phyloP scores from a whole-genome alignment of 2,329 filamentous ascomycete species.

The Botryotinia convoluta region DNA sequence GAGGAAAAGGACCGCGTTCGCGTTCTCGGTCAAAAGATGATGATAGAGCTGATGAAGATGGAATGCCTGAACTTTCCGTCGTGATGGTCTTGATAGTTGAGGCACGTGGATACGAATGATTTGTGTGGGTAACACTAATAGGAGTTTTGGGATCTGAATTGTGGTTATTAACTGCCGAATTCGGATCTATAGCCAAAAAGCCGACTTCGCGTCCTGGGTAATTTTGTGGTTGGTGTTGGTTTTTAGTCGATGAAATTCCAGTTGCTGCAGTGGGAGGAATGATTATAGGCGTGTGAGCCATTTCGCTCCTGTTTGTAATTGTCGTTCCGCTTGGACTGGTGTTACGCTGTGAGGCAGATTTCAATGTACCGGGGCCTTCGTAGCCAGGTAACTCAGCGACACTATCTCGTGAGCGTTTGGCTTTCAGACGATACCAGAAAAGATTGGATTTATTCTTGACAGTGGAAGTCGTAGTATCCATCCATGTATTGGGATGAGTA shows the following conservation, averaged over 20 bases:
- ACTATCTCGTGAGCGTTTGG: neutral
- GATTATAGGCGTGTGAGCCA: neutral
- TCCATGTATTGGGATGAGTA: slow-evolving; percentile 16
- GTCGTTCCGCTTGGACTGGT: neutral
- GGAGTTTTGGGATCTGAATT: neutral
- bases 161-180: neutral
- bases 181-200: neutral
- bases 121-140: neutral
- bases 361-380: neutral
- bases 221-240: neutral
- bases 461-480: neutral
- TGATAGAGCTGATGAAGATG: slow-evolving; percentile 5
- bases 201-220: neutral
- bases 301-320: neutral
- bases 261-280: neutral
- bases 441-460: neutral
- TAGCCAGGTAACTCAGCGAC: slow-evolving; percentile 16
- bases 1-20: neutral
- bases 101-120: neutral
- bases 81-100: slow-evolving; percentile 8
- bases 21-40: neutral
- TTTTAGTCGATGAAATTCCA: no score
- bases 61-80: slow-evolving; percentile 3
- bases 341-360: neutral
- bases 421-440: neutral